phyloP scores from a whole-genome alignment of 2,329 filamentous ascomycete genomes.

The Colletotrichum incanum region DNA sequence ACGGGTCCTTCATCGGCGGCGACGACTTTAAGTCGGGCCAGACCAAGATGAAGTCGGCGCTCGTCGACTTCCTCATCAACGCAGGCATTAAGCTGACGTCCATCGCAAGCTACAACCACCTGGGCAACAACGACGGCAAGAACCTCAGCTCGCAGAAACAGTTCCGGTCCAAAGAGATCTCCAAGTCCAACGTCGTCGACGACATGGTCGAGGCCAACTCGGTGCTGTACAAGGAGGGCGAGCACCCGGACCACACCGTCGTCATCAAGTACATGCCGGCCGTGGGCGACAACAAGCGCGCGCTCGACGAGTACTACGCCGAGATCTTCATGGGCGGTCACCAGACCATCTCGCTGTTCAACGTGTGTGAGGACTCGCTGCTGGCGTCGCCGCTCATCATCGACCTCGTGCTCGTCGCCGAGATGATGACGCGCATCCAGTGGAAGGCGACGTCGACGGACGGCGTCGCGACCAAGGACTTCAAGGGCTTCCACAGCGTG shows the following conservation, averaged over 20 bases:
- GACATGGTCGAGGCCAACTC: slow-evolving; percentile 99
- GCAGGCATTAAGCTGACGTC: slow-evolving; percentile 99
- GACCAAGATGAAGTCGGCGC: slow-evolving; percentile 99
- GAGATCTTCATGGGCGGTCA: slow-evolving; percentile 99
- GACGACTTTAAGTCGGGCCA: slow-evolving; percentile 99
- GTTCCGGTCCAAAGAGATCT: slow-evolving; percentile 99
- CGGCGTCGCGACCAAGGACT: slow-evolving; percentile 74
- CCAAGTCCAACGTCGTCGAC: slow-evolving; percentile 98
- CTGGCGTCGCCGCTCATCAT: slow-evolving; percentile 97
- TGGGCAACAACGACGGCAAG: slow-evolving; percentile 99
- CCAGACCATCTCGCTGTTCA: slow-evolving; percentile 98
- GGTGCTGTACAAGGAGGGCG: slow-evolving; percentile 90
- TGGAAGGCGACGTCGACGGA: slow-evolving; percentile 79
- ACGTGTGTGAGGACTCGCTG: slow-evolving; percentile 98
- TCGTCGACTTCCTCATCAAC: slow-evolving; percentile 98
- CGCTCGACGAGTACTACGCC: slow-evolving; percentile 98
- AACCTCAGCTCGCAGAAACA: slow-evolving; percentile 98
- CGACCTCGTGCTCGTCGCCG: slow-evolving; percentile 90
- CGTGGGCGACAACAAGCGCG: slow-evolving; percentile 98
- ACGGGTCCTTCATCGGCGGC: slow-evolving; percentile 92
- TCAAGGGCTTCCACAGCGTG: slow-evolving; percentile 96
- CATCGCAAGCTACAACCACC: slow-evolving; percentile 99
- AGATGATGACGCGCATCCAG: slow-evolving; percentile 98
- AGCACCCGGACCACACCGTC: slow-evolving; percentile 98
- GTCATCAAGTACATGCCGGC: slow-evolving; percentile 99